phyloP scores from a whole-genome alignment of 2,329 filamentous ascomycete species.

The Cordyceps fumosorosea region DNA sequence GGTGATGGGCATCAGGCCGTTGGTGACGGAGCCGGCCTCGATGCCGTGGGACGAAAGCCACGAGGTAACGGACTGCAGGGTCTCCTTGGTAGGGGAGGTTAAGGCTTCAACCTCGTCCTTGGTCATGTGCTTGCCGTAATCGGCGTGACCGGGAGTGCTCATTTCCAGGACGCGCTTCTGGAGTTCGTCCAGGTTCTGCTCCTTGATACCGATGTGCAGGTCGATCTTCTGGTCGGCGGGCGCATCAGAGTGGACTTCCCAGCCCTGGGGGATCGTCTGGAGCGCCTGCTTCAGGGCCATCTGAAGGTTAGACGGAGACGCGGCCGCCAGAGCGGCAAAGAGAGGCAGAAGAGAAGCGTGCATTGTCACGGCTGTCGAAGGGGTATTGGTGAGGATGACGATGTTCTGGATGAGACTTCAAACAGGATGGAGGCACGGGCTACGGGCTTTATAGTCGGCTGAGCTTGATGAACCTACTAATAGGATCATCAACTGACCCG shows the following conservation, averaged over 20 bases:
- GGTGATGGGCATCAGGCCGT: slow-evolving; percentile 4
- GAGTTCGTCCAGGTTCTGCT: slow-evolving; percentile 13
- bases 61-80: background rate
- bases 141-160: slow-evolving; percentile 6
- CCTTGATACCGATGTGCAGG: slow-evolving; percentile 13
- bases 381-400: background rate
- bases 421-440: background rate
- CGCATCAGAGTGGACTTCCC: slow-evolving; percentile 9
- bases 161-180: slow-evolving; percentile 7
- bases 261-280: slow-evolving; percentile 3
- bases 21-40: slow-evolving; percentile 4
- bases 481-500: background rate
- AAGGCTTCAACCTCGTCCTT: slow-evolving; percentile 13
- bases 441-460: background rate
- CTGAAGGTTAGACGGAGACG: slow-evolving; percentile 6
- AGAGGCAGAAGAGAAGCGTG: slow-evolving; percentile 9
- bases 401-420: background rate
- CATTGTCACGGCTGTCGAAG: background rate
- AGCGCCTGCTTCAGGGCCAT: slow-evolving; percentile 13
- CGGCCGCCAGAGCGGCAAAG: slow-evolving; percentile 11
- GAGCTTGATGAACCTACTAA: background rate
- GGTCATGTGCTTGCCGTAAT: slow-evolving; percentile 14
- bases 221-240: slow-evolving; percentile 9
- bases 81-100: slow-evolving; percentile 8
- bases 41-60: slow-evolving; percentile 13